Base-by-base conservation (phyloP, 2,329 filamentous ascomycete genomes). In the Alternaria arbusti region DNA sequence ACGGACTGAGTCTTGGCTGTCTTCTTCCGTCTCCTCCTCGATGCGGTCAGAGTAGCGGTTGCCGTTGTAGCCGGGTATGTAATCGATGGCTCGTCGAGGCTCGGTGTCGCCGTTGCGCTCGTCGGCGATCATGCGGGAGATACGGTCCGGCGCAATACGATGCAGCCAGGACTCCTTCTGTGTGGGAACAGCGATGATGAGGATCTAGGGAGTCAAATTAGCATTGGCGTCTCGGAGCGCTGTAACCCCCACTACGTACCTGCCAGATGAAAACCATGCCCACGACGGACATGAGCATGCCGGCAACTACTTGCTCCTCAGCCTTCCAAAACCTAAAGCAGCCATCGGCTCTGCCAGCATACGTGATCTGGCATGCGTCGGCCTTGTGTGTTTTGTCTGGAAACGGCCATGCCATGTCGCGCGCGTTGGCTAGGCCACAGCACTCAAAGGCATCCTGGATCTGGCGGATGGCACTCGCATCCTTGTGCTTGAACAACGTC, bases 391-490 rank as follows among this genome's bases (percentile, higher is more conserved):
- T 68, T 55, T 77, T 66, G 57, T 80, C 59, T 57, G 82, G 82
- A 62, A 91, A 91, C 0, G 90, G 91, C 82, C 85, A 92, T 0
- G 86, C 85, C 68, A 86, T 86, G 71, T 93, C 89, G 28, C 74
- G 77, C 26, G 87, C 74, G 5, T 82, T 84, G 59, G 83, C 83
- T 32, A 91, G 82, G 0, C 91, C 91, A 68, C 91, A 93, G 80
- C 91, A 93, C 8, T 85, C 74, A 30, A 91, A 85, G 0, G 84
- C 76, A 72, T 93, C 88, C 71, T 93, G 91, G 54, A 93, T 89
- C 2, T 79, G 77, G 45, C 84, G 81, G 60, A 93, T 85, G 2
- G 82, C 76, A 6, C 73, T 70, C 1, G 66, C 82, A 58, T 91
- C 82, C 63, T 89, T 87, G 0, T 71, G 68, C 0, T 67, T 75